Conservation (phyloP, 371 early-diverging fungal species). For the Apophysomyces elegans region DNA sequence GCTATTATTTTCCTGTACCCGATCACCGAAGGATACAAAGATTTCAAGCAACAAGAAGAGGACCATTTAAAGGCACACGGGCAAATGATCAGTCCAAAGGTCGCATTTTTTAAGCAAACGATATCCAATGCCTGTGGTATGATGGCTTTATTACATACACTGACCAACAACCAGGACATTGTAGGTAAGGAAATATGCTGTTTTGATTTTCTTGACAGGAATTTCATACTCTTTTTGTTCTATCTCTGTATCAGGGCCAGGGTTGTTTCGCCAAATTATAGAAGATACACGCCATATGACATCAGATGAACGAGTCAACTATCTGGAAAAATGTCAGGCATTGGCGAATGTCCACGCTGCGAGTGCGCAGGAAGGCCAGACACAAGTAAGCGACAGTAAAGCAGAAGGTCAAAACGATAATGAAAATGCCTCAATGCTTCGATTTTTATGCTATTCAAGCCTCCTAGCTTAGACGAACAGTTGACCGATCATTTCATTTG, state of each 20-base stretch:
- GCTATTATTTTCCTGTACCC: slow-evolving; percentile 81
- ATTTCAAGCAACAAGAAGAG: slow-evolving; percentile 53
- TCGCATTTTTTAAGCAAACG: slow-evolving; percentile 82
- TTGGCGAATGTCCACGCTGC: slow-evolving; percentile 57
- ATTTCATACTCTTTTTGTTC: too few species aligned
- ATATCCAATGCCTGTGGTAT: slow-evolving; percentile 91
- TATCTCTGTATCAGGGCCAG: slow-evolving; percentile 33
- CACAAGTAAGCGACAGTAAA: slow-evolving; percentile 37
- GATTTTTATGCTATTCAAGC: slow-evolving; percentile 25
- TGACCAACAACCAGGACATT: slow-evolving; percentile 59
- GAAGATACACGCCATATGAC: slow-evolving; percentile 55
- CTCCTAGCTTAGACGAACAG: slow-evolving; percentile 67
- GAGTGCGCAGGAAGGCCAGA: slow-evolving; percentile 73
- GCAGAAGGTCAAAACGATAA: too few species aligned
- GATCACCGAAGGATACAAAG: slow-evolving; percentile 56
- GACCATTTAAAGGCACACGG: slow-evolving; percentile 45
- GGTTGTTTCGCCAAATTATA: slow-evolving; percentile 61
- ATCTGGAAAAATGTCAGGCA: slow-evolving; percentile 58
- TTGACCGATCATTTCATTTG: slow-evolving; percentile 83
- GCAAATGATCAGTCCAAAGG: slow-evolving; percentile 49
- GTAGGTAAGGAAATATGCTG: slow-evolving; percentile 23
- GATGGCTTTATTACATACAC: slow-evolving; percentile 72
- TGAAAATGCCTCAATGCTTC: too few species aligned
- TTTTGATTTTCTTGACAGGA: neutral
- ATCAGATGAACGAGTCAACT: slow-evolving; percentile 68